Evolutionary conservation across 441 rosid species (phyloP).

Genomic region (Bruguiera hainesii): DNA sequence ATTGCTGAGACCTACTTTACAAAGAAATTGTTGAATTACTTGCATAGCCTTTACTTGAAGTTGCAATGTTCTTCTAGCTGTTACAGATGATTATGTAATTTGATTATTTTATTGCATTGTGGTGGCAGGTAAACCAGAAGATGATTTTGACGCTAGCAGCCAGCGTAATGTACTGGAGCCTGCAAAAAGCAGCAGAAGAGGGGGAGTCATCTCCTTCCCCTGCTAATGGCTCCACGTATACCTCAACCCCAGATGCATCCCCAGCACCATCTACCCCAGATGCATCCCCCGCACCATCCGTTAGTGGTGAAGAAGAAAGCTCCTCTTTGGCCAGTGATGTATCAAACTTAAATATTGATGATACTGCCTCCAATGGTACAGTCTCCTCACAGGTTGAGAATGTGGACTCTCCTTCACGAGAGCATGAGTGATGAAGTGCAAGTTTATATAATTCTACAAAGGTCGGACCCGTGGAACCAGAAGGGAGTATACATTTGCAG

Average conservation of each 20-base stretch:
- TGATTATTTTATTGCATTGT: slow-evolving; percentile 9
- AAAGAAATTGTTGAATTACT: neutral
- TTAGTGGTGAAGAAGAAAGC: slow-evolving; percentile 70
- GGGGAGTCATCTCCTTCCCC: slow-evolving; percentile 35
- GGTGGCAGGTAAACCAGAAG: slow-evolving; percentile 85
- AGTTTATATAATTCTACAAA: neutral
- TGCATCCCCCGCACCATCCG: slow-evolving; percentile 67
- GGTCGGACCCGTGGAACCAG: too few species aligned
- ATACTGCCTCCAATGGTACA: slow-evolving; percentile 54
- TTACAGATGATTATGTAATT: neutral
- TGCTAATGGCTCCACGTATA: slow-evolving; percentile 32
- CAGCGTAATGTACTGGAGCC: slow-evolving; percentile 93
- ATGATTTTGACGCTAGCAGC: slow-evolving; percentile 92
- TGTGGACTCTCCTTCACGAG: slow-evolving; percentile 36
- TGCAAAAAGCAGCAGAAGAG: slow-evolving; percentile 56
- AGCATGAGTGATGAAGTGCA: neutral
- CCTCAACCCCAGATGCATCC: slow-evolving; percentile 48
- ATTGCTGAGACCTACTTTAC: neutral
- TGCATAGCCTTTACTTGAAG: too few species aligned
- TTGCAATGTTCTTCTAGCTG: neutral
- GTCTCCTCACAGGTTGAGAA: slow-evolving; percentile 46
- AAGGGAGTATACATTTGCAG: too few species aligned
- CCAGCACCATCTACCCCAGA: slow-evolving; percentile 56
- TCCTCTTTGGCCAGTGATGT: slow-evolving; percentile 60
- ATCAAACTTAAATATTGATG: slow-evolving; percentile 50